Percentiles rank a stretch among this genome's conserved stretches.
These are phyloP conservation scores for Antitrichia curtipendula DNA, from an alignment of 225 moss, liverwort and hornwort genomes.

Conservation along the genomic window DNA sequence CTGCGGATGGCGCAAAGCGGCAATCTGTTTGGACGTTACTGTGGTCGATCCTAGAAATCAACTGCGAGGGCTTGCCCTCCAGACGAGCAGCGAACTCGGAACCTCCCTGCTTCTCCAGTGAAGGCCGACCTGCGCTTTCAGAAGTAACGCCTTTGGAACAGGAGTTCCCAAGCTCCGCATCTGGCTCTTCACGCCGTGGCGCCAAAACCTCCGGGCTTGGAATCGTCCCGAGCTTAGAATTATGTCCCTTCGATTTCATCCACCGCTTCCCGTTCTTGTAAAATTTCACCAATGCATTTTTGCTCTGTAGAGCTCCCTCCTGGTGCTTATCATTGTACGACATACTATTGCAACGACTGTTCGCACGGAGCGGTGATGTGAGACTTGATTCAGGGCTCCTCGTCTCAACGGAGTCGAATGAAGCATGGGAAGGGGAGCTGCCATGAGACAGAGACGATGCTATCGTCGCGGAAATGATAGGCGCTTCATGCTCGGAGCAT, in stretches of 20 bases:
- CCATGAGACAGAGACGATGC: conserved; percentile 11
- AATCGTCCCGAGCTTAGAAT: conserved; percentile 6
- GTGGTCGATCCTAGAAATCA: background rate
- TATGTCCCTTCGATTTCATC: conserved; percentile 19
- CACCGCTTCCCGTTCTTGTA: conserved; percentile 26
- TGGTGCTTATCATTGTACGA: background rate
- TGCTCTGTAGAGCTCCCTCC: background rate
- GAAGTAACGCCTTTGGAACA: background rate
- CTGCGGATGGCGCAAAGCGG: background rate
- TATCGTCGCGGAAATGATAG: conserved; percentile 2
- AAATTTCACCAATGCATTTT: background rate
- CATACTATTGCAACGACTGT: conserved; percentile 6
- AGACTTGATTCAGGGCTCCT: background rate
- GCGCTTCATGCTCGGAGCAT: conserved; percentile 13
- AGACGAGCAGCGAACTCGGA: conserved; percentile 15
- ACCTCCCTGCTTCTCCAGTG: background rate
- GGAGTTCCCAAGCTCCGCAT: background rate
- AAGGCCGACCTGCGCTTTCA: background rate
- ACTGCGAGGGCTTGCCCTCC: background rate
- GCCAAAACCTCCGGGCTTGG: conserved; percentile 36
- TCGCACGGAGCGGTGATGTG: background rate
- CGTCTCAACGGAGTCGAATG: background rate
- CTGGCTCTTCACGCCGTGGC: conserved; percentile 1
- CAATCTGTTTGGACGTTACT: background rate
- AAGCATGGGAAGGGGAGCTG: conserved; percentile 1